A percentile compares a stretch with the other conserved stretches of the same genome.
Evolutionary conservation across 2,329 filamentous ascomycete species (phyloP).

Genomic region (Claviceps fusiformis): DNA sequence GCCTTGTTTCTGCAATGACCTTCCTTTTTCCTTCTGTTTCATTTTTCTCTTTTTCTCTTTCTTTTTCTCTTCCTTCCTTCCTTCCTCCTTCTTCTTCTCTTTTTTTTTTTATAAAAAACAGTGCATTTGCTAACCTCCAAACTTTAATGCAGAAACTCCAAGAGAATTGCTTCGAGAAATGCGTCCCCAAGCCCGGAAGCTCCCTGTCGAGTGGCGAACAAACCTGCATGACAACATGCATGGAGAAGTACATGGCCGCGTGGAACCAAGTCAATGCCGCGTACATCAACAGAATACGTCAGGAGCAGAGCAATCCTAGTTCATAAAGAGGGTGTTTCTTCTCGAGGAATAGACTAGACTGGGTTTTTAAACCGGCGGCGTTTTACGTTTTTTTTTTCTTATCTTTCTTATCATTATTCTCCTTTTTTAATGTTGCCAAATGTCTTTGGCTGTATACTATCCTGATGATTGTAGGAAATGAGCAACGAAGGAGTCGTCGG

Average conservation of each 20-base stretch:
- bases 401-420: too few relatives aligned
- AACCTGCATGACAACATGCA: constrained; percentile 60
- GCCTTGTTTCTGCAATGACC: background rate
- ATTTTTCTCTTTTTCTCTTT: too few relatives aligned
- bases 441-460: background rate
- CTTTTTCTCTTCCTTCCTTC: background rate
- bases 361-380: background rate
- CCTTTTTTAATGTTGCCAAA: background rate
- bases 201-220: constrained; percentile 55
- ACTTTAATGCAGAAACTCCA: constrained; percentile 52
- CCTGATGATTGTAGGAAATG: background rate
- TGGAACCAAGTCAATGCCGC: constrained; percentile 63
- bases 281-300: constrained; percentile 51
- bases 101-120: too few relatives aligned
- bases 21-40: background rate
- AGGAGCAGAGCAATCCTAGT: constrained; percentile 30
- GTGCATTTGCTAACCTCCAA: constrained; percentile 4
- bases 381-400: background rate
- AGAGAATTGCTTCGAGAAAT: constrained; percentile 68
- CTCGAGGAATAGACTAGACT: background rate
- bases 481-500: background rate
- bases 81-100: too few relatives aligned
- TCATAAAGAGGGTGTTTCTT: background rate
- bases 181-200: constrained; percentile 54
- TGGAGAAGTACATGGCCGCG: constrained; percentile 72